Base-by-base conservation (phyloP, 495 filamentous ascomycete species). In the Amorphotheca resinae region DNA sequence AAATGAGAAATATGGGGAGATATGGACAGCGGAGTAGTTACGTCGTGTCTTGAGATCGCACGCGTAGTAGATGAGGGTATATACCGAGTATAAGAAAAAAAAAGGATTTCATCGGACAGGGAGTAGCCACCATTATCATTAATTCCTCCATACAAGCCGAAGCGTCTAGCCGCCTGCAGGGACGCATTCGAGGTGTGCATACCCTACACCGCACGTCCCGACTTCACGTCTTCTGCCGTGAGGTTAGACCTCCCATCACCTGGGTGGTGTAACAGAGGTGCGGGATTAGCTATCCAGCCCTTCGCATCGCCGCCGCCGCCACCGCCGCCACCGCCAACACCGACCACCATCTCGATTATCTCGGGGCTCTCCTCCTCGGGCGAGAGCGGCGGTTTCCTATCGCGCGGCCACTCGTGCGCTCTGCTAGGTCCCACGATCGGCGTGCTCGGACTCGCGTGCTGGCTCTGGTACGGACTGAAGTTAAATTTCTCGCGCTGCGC, bases 401-500 rank as follows among this genome's bases (percentile, higher is more conserved):
- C 38, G 14, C 32, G n/a, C 2, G 48, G 45, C 50, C 50, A 53
- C 12, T 49, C 41, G 28, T 40, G 36, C 12, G 22, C 36, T 15
- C 14, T 20, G 16, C 16, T 36, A n/a, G 2, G n/a, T 11, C 25
- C 11, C 25, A 28, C 25, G 22, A 40, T 21, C 1, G 25, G 22
- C 7, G 21, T 38, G 8, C 51, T 40, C 4, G 54, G 54, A 41
- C 44, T 51, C 9, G 36, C 42, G 22, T 53, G 53, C 1, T 53
- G 30, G 35, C 51, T 54, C 22, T 45, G 31, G 32, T 57, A 57
- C 4, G 54, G 54, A 21, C 42, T 47, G 41, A 53, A 57, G 22
- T 50, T 50, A 1, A 25, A 40, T 23, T 53, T 52, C 36, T 56
- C 53, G 4, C 32, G 44, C 2, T 25, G 11, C 6, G 47, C 42